These are phyloP conservation scores for Neonectria punicea DNA, from an alignment of 2,329 filamentous ascomycete genomes.

Conservation along the genomic window DNA sequence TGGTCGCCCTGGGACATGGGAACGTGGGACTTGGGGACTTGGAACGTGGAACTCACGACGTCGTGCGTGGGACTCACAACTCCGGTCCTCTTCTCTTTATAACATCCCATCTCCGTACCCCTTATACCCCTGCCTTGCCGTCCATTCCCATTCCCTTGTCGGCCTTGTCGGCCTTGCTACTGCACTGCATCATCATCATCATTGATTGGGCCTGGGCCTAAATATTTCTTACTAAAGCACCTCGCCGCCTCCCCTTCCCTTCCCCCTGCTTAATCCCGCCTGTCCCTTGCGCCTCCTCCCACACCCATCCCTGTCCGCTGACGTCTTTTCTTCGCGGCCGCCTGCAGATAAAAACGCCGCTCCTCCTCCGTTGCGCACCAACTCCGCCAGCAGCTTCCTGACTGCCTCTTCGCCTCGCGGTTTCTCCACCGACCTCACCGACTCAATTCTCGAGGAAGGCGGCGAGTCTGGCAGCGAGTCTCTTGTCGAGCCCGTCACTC, in stretches of 20 bases:
- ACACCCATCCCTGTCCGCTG: constrained; percentile 41
- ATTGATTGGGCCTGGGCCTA: background rate
- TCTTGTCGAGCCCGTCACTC: constrained; percentile 69
- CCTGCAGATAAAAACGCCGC: constrained; percentile 42
- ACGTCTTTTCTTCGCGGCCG: constrained; percentile 36
- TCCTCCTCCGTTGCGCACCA: constrained; percentile 33
- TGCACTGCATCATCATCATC: background rate
- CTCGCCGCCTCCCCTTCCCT: constrained; percentile 13
- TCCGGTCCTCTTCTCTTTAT: constrained; percentile 8
- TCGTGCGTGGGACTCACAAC: constrained; percentile 2
- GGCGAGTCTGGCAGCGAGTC: constrained; percentile 71
- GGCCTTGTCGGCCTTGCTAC: constrained; percentile 5
- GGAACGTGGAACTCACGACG: constrained; percentile 7
- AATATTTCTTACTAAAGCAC: constrained; percentile 11
- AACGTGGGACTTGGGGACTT: constrained; percentile 7
- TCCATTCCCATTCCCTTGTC: background rate
- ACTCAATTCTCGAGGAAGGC: constrained; percentile 65
- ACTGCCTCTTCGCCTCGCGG: constrained; percentile 57
- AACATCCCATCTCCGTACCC: background rate
- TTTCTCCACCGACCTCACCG: constrained; percentile 60
- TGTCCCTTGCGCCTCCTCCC: constrained; percentile 22
- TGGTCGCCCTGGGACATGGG: constrained; percentile 15
- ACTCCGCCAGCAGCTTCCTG: constrained; percentile 39
- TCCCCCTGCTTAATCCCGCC: constrained; percentile 1
- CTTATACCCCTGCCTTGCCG: constrained; percentile 2